Base-by-base conservation (phyloP, 1,284 basidiomycete species). In the Malassezia pachydermatis region DNA sequence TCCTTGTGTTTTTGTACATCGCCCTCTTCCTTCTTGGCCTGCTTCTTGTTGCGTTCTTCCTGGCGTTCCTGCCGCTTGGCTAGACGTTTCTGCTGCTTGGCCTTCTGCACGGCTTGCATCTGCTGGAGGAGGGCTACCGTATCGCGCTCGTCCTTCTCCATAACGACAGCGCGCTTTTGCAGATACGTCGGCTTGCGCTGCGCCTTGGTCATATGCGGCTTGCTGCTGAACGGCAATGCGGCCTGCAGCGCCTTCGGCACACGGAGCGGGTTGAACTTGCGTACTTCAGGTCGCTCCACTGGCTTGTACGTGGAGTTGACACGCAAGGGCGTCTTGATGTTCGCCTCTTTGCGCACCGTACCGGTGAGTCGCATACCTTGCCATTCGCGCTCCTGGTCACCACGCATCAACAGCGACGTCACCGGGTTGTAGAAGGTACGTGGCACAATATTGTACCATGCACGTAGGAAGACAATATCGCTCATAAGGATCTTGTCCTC, bases 401-500 rank as follows among this genome's bases (percentile, higher is more conserved):
- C 94, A 2, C 48, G 48, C 7, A 55, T 48, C 0, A 98, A 77
- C 8, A 96, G 77, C 1, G 87, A 92, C 0, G 87, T 92, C 53
- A 98, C 88, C 1, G 94, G 87, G 69, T 94, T 96, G 77, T 96
- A 99, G 73, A 88, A 89, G 73, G 87, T 86, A 55, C 90, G 81
- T 4, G 92, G 94, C 67, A 89, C 82, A 48, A 98, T 83, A 17
- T 88, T 84, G 73, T 92, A 94, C 92, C 94, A 99, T 1, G 89
- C 89, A 19, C 94, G 80, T 9, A 99, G 76, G 77, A 99, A 96
- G 48, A 96, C 78, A 52, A 98, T 84, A 68, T 98, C 92, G 59
- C 86, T 88, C 84, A 86, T 89, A 51, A 96, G 77, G 9, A 98
- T 79, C 76, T 98, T 98, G 74, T 99, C 92, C 74, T 98, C 92